These are phyloP conservation scores for Neonothopanus nambi DNA, from an alignment of 1,284 basidiomycete species.

Conservation along the genomic window DNA sequence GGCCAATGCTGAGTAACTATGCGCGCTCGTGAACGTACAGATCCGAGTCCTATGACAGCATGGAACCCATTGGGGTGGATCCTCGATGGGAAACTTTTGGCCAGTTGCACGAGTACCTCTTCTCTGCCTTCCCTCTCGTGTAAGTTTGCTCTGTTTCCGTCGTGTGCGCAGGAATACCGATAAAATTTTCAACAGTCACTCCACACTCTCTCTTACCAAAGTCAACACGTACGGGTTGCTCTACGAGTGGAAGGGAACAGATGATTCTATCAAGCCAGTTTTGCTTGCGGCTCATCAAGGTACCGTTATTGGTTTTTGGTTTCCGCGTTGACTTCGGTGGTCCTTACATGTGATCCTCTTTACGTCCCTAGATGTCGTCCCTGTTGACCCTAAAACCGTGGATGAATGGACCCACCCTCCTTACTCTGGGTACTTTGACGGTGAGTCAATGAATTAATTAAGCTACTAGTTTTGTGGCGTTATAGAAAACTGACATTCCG, in stretches of 20 bases:
- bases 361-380: slow-evolving; percentile 46
- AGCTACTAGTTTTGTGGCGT: background rate
- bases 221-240: slow-evolving; percentile 55
- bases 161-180: background rate
- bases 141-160: slow-evolving; percentile 15
- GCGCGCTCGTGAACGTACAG: slow-evolving; percentile 1
- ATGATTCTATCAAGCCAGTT: slow-evolving; percentile 53
- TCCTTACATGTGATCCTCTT: background rate
- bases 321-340: background rate
- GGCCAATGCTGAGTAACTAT: too few species aligned
- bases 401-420: slow-evolving; percentile 48
- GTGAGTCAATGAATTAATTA: slow-evolving; percentile 20
- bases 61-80: slow-evolving; percentile 26
- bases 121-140: slow-evolving; percentile 35
- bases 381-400: slow-evolving; percentile 46
- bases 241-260: slow-evolving; percentile 55
- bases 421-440: slow-evolving; percentile 50
- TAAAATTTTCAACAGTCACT: slow-evolving; percentile 30
- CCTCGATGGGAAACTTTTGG: slow-evolving; percentile 29
- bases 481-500: background rate
- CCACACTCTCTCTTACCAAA: slow-evolving; percentile 38
- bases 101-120: slow-evolving; percentile 27
- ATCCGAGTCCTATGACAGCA: slow-evolving; percentile 22
- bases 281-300: slow-evolving; percentile 60
- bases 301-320: too few species aligned